Evolutionary conservation across 2,329 filamentous ascomycete genomes (phyloP).

Genomic region (Venturia oleaginea): DNA sequence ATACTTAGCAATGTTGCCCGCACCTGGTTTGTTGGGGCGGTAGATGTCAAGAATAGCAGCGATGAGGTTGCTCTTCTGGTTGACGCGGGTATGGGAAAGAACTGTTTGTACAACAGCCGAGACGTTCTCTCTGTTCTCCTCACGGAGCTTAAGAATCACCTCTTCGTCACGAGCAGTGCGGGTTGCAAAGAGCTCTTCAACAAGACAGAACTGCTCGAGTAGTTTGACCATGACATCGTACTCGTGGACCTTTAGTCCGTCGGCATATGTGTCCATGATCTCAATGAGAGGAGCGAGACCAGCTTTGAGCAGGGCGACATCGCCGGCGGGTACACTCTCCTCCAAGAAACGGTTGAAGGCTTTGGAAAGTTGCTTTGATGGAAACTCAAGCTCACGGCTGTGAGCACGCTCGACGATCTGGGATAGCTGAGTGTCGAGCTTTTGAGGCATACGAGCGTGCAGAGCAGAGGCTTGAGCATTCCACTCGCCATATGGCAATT

Average conservation of each 20-base stretch:
- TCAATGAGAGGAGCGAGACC: conserved; percentile 67
- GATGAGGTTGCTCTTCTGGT: conserved; percentile 87
- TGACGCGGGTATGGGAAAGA: conserved; percentile 86
- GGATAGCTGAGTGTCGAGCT: conserved; percentile 72
- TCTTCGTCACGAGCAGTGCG: conserved; percentile 83
- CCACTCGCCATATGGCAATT: conserved; percentile 95
- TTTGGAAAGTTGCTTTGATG: conserved; percentile 77
- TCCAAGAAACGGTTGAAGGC: conserved; percentile 81
- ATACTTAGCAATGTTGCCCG: conserved; percentile 80
- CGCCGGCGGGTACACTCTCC: conserved; percentile 65
- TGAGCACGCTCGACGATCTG: conserved; percentile 81
- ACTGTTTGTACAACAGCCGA: conserved; percentile 77
- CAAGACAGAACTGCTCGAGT: conserved; percentile 70
- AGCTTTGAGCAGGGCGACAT: conserved; percentile 63
- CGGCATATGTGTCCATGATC: conserved; percentile 70
- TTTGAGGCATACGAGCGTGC: conserved; percentile 95
- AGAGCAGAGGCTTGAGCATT: conserved; percentile 90
- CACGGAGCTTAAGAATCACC: conserved; percentile 84
- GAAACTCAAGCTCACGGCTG: conserved; percentile 75
- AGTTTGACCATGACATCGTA: conserved; percentile 70
- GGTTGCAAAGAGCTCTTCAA: conserved; percentile 81
- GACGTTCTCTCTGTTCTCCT: conserved; percentile 92
- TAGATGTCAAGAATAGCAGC: conserved; percentile 90
- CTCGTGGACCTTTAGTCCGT: conserved; percentile 87
- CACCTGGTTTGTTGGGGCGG: conserved; percentile 84